These are phyloP conservation scores for Fusarium domesticum DNA, from an alignment of 2,329 filamentous ascomycete species.

Conservation along the genomic window DNA sequence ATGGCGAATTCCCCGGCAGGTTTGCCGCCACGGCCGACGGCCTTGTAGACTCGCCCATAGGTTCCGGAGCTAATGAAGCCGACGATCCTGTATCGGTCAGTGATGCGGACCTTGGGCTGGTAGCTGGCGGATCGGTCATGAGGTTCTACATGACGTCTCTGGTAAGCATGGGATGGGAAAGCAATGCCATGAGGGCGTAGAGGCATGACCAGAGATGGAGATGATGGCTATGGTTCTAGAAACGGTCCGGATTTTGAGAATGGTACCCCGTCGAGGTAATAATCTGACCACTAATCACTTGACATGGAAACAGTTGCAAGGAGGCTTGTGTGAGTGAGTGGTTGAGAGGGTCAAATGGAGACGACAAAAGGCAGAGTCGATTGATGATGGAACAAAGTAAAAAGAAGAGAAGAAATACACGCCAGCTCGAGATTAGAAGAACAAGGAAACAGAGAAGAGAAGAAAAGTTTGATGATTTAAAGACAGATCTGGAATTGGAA, in stretches of 20 bases:
- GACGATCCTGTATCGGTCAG: constrained; percentile 91
- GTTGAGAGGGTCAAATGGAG: not conserved
- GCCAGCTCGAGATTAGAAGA: not conserved
- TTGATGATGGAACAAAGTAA: not conserved
- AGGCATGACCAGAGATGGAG: too few relatives aligned
- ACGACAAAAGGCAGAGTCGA: not conserved
- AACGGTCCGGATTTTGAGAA: too few relatives aligned
- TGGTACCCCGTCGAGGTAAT: too few relatives aligned
- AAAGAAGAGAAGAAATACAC: too few relatives aligned
- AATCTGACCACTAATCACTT: constrained; percentile 9
- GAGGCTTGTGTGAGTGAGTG: not conserved
- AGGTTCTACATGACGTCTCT: constrained; percentile 46
- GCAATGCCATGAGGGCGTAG: constrained; percentile 33
- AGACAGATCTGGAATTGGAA: too few relatives aligned
- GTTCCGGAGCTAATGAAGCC: constrained; percentile 98
- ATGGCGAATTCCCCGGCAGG: constrained; percentile 82
- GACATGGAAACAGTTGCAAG: constrained; percentile 5
- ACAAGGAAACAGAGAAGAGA: not conserved
- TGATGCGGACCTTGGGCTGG: constrained; percentile 79
- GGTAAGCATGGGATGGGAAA: constrained; percentile 30
- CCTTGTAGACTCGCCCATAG: constrained; percentile 98
- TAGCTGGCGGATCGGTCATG: constrained; percentile 54
- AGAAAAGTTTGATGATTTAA: too few relatives aligned
- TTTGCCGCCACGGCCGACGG: constrained; percentile 58
- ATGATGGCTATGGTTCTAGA: too few relatives aligned